Percentiles rank a stretch among this genome's conserved stretches.
Evolutionary conservation across 441 rosid species (phyloP).

Genomic region (Croton laevigatus): DNA sequence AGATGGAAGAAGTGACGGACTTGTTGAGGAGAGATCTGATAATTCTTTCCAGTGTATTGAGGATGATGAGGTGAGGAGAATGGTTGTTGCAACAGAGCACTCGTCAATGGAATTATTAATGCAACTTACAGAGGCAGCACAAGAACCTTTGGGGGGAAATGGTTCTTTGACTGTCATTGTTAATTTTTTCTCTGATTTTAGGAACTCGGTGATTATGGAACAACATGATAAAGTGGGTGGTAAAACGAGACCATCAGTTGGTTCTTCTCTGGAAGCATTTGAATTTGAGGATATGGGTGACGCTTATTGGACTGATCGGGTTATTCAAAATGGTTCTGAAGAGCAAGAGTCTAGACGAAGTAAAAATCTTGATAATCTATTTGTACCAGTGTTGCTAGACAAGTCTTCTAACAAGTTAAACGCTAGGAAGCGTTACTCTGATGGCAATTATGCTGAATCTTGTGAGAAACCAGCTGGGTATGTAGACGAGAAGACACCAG

Average conservation of each 20-base stretch:
- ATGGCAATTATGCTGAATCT: conserved; percentile 32
- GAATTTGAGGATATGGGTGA: conserved; percentile 94
- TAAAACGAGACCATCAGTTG: conserved; percentile 41
- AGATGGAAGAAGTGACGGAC: conserved; percentile 27
- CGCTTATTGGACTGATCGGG: conserved; percentile 93
- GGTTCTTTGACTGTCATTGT: conserved; percentile 41
- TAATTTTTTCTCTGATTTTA: conserved; percentile 74
- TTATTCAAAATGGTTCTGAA: conserved; percentile 81
- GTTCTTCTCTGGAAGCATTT: conserved; percentile 60
- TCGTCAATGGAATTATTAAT: conserved; percentile 58
- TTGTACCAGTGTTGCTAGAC: conserved; percentile 47
- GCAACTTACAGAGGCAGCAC: conserved; percentile 67
- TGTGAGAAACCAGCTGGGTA: conserved; percentile 48
- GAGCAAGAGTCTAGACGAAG: conserved; percentile 56
- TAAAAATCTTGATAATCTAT: conserved; percentile 42
- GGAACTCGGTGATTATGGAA: conserved; percentile 52
- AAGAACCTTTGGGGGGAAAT: conserved; percentile 48
- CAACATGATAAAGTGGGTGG: conserved; percentile 41
- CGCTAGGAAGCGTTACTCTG: conserved; percentile 58
- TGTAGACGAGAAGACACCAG: conserved; percentile 73
- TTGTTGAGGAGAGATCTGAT: conserved; percentile 43
- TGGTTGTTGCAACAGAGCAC: conserved; percentile 36
- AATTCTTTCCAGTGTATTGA: conserved; percentile 30
- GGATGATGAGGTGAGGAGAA: conserved; percentile 38
- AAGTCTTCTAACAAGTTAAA: conserved; percentile 58